Evolutionary conservation across 306 rosid species (phyloP), one percentile per base, ranked within the genome.

Genomic region (Cucurbita moschata): DNA sequence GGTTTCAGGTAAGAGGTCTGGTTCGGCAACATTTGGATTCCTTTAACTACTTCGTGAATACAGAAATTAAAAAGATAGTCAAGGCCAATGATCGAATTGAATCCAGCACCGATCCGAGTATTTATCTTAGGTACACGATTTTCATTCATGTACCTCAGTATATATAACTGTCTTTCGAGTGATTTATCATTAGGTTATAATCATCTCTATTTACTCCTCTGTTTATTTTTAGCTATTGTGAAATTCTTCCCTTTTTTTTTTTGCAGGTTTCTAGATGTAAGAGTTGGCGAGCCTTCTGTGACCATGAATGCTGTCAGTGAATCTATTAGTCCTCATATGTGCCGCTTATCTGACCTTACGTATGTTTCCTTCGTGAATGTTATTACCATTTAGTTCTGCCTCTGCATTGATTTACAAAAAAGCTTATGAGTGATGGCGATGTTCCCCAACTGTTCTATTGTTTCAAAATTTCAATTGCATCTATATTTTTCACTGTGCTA

Each of bases 11-110:
- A 67, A 87, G 98, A 72, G 98, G 98, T 76, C 73, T 94, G 80
- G 98, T 94, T 77, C 88, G 88, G 79, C 98, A 90, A 54, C 98
- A 90, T 74, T 86, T 94, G 88, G 97, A 90, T 81, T 94, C 98
- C 8, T 90, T 85, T 80, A 90, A 94, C 61, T 94, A 90, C 75
- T 94, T 94, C 76, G 92, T 89, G 26, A 80, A 69, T 50, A 86
- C 83, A 0, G 97, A 77, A 19, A 89, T 94, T 30, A 89, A 86
- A 77, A 94, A 89, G 80, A 94, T 90, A 1, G 88, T 94, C 8
- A 84, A 87, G 5, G 92, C 97, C 65, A 90, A 94, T 81, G 53
- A 84, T 9, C 39, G 78, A 14, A 85, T 89, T 16, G 75, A 6
- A 72, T 77, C 86, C 0, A 13, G 61, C 18, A 70, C 75, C 39